Conservation (phyloP, 345 rosid species). For the Arabis alpina region DNA sequence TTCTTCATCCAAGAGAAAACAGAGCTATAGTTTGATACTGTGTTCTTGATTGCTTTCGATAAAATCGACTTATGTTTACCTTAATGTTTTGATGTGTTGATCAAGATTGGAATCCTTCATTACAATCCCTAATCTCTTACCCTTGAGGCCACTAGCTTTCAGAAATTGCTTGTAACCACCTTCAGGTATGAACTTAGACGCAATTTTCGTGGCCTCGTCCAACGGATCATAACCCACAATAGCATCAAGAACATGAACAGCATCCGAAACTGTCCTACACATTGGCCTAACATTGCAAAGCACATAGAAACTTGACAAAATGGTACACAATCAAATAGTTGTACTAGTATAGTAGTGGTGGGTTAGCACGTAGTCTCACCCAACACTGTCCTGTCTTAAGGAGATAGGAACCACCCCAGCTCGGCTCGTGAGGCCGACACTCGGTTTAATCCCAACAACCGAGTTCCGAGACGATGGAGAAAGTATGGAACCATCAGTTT, state of each 20-base stretch:
- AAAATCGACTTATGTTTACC: conserved; percentile 38
- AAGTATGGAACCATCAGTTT: conserved; percentile 72
- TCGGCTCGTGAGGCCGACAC: conserved; percentile 71
- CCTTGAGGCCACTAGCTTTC: conserved; percentile 49
- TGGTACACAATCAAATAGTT: conserved; percentile 1
- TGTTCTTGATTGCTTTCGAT: background rate
- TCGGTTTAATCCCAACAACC: conserved; percentile 74
- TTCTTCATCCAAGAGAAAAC: conserved; percentile 40
- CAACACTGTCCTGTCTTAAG: conserved; percentile 63
- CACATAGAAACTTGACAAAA: background rate
- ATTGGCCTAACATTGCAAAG: conserved; percentile 54
- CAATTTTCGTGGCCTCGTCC: conserved; percentile 55
- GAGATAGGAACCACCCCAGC: conserved; percentile 71
- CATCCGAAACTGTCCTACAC: conserved; percentile 63
- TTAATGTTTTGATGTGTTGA: conserved; percentile 49
- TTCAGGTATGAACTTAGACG: conserved; percentile 50
- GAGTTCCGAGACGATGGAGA: conserved; percentile 62
- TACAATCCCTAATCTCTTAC: conserved; percentile 63
- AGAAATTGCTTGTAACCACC: conserved; percentile 70
- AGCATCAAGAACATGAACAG: conserved; percentile 66
- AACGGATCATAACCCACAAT: conserved; percentile 53
- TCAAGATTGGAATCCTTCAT: conserved; percentile 51
- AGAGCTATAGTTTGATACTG: background rate
- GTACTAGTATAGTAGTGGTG: conserved; percentile 28
- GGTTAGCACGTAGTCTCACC: conserved; percentile 47